Percentiles rank a stretch among this genome's conserved stretches.
phyloP scores from a whole-genome alignment of 2,329 filamentous ascomycete species.

The Neopestalotiopsis sp. region DNA sequence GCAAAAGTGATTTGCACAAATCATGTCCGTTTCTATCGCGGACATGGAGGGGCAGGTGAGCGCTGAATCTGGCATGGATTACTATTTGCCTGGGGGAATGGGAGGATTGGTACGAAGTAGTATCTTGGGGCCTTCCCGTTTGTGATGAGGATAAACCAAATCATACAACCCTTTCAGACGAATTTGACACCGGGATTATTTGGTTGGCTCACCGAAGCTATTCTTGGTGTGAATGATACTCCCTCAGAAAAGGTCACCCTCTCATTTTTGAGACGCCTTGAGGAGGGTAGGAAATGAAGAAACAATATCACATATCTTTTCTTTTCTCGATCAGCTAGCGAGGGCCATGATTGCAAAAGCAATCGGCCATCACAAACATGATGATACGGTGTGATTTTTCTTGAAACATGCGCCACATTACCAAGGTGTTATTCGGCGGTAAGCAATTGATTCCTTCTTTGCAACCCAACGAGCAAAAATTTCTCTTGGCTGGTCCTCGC shows the following conservation, averaged over 20 bases:
- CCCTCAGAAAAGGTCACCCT: neutral
- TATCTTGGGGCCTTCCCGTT: neutral
- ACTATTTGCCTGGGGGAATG: neutral
- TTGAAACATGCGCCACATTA: constrained; percentile 7
- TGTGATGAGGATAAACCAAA: neutral
- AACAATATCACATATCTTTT: neutral
- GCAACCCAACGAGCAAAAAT: neutral
- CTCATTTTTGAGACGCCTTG: neutral
- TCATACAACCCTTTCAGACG: neutral
- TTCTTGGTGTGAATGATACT: neutral
- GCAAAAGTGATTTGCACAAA: neutral
- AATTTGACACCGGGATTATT: neutral
- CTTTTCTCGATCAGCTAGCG: neutral
- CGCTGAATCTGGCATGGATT: neutral
- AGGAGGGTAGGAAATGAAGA: neutral
- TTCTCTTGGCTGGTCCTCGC: neutral
- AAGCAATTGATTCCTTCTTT: neutral
- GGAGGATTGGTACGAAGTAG: too few species aligned
- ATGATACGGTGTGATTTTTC: constrained; percentile 7
- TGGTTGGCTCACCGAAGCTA: constrained; percentile 9
- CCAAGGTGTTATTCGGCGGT: constrained; percentile 8
- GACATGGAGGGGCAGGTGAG: constrained; percentile 12
- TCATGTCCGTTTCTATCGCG: neutral
- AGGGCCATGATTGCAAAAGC: neutral
- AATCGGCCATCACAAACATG: neutral